Evolutionary conservation across 768 basidiomycete species (phyloP).

Genomic region (Glaciozyma martinii): DNA sequence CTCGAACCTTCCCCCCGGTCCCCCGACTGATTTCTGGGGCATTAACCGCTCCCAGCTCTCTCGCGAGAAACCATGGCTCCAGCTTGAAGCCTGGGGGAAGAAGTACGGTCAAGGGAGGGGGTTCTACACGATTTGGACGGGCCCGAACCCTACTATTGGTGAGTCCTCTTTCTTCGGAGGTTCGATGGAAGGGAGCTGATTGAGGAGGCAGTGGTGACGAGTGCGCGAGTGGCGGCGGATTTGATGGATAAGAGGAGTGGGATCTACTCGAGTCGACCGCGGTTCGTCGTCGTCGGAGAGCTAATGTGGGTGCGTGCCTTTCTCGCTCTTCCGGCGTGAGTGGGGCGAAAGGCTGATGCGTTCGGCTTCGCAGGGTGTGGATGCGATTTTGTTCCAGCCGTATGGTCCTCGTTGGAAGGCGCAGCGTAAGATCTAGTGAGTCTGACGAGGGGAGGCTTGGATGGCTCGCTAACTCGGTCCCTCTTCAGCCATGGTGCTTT

Average conservation of each 20-base stretch:
- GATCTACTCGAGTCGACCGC: constrained; percentile 31
- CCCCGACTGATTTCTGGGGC: neutral
- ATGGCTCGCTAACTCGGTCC: too few relatives aligned
- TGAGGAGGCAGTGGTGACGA: too few relatives aligned
- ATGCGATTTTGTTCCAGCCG: constrained; percentile 9
- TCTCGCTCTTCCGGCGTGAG: too few relatives aligned
- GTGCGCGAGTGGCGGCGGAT: neutral
- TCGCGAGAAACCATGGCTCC: neutral
- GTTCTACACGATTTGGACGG: neutral
- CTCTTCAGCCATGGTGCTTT: neutral
- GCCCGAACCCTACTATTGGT: neutral
- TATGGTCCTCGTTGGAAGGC: constrained; percentile 14
- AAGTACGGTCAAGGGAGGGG: constrained; percentile 6
- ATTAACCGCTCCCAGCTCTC: neutral
- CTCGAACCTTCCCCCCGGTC: neutral
- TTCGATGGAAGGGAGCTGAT: too few relatives aligned
- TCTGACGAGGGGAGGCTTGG: too few relatives aligned
- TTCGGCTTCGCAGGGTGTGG: constrained; percentile 4
- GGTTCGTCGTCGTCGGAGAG: constrained; percentile 32
- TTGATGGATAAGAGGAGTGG: constrained; percentile 29
- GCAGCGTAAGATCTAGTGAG: neutral
- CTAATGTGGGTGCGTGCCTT: neutral
- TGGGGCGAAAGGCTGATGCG: too few relatives aligned
- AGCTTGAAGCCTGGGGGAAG: neutral
- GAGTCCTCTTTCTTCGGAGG: too few relatives aligned